Evolutionary conservation across 495 filamentous ascomycete genomes (phyloP).

Genomic region (Parathielavia hyrcaniae): DNA sequence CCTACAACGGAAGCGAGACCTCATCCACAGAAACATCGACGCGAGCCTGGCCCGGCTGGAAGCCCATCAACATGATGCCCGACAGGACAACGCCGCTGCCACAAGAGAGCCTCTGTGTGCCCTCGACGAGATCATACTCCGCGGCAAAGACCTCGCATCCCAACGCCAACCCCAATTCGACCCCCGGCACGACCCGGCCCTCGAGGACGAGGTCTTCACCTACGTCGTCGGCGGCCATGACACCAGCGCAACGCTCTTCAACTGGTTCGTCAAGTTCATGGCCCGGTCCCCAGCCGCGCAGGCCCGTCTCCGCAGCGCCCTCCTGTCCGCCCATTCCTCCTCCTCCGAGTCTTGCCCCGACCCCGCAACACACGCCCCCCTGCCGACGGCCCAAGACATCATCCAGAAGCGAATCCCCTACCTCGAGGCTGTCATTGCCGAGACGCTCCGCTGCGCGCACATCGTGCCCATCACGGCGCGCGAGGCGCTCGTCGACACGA

Average conservation of each 20-base stretch:
- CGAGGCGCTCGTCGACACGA: slow-evolving; percentile 31
- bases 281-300: slow-evolving; percentile 29
- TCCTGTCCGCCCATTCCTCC: slow-evolving; percentile 22
- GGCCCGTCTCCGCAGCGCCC: slow-evolving; percentile 16
- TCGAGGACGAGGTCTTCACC: slow-evolving; percentile 35
- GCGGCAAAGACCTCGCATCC: slow-evolving; percentile 30
- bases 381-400: slow-evolving; percentile 27
- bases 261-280: slow-evolving; percentile 35
- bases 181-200: slow-evolving; percentile 20
- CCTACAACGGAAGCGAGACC: slow-evolving; percentile 20
- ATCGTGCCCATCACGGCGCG: slow-evolving; percentile 25
- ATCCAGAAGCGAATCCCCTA: slow-evolving; percentile 22
- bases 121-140: slow-evolving; percentile 35
- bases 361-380: slow-evolving; percentile 20
- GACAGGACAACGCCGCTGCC: slow-evolving; percentile 2
- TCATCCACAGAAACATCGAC: slow-evolving; percentile 25
- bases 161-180: slow-evolving; percentile 30
- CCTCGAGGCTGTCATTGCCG: slow-evolving; percentile 33
- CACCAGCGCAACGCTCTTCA: slow-evolving; percentile 23
- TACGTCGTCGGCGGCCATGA: slow-evolving; percentile 32
- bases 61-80: no score
- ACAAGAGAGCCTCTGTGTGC: slow-evolving; percentile 28
- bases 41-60: slow-evolving; percentile 18
- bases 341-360: no score
- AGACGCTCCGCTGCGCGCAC: slow-evolving; percentile 22